phyloP scores from a whole-genome alignment of 2,329 filamentous ascomycete species.

The Fusarium clavum region DNA sequence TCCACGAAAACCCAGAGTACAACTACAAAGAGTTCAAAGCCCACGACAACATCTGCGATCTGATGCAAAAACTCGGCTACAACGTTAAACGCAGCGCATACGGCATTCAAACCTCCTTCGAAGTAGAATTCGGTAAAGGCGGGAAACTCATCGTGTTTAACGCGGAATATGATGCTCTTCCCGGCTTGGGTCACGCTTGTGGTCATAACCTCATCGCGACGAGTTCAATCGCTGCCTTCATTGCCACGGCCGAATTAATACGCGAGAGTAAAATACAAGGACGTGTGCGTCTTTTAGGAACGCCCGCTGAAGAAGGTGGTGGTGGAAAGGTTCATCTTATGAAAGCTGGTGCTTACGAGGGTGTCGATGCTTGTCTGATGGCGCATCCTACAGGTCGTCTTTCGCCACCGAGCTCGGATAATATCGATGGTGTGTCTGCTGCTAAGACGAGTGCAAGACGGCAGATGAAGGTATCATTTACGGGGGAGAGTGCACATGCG shows the following conservation, averaged over 20 bases:
- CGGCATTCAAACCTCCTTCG: conserved; percentile 21
- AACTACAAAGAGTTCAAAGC: conserved; percentile 30
- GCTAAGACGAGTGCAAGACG: conserved; percentile 64
- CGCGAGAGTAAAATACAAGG: background rate
- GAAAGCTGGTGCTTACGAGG: conserved; percentile 57
- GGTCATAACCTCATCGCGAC: conserved; percentile 35
- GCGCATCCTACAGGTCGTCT: conserved; percentile 42
- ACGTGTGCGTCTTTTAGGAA: conserved; percentile 51
- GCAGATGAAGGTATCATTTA: conserved; percentile 63
- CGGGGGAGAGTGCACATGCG: conserved; percentile 67
- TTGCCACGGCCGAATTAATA: conserved; percentile 32
- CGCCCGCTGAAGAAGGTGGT: conserved; percentile 65
- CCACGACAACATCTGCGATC: conserved; percentile 24
- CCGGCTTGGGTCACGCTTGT: conserved; percentile 30
- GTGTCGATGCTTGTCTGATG: conserved; percentile 49
- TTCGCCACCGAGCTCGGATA: background rate
- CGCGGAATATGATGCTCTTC: conserved; percentile 34
- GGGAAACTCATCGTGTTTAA: conserved; percentile 34
- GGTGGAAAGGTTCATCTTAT: conserved; percentile 63
- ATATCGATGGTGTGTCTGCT: conserved; percentile 50
- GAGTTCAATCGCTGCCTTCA: conserved; percentile 29
- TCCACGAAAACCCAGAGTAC: conserved; percentile 29
- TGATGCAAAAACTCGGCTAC: conserved; percentile 18
- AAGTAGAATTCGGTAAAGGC: conserved; percentile 24
- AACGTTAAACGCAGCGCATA: conserved; percentile 22